A percentile compares a stretch with the other conserved stretches of the same genome.
Conservation (phyloP, 345 rosid species). For the Citrus maxima region DNA sequence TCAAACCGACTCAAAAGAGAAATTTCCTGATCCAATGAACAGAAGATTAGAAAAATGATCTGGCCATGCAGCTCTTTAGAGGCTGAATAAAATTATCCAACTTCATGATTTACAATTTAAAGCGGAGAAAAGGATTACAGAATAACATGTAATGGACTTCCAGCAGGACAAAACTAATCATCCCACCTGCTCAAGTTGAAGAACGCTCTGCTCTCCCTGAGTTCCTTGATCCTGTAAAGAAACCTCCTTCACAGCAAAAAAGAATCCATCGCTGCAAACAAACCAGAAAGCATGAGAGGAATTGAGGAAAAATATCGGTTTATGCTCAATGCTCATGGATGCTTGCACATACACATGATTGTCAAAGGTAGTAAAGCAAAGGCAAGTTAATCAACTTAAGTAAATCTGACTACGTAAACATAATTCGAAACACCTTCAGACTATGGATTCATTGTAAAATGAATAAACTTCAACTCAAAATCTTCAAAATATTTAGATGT, state of each 20-base stretch:
- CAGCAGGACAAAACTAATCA: background rate
- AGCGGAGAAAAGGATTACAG: background rate
- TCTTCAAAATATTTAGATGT: background rate
- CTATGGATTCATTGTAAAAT: background rate
- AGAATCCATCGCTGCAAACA: constrained; percentile 62
- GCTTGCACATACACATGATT: background rate
- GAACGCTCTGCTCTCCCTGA: constrained; percentile 61
- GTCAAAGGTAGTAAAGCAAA: background rate
- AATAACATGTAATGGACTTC: background rate
- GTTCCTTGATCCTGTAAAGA: constrained; percentile 75
- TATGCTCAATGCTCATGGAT: background rate
- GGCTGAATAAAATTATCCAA: background rate
- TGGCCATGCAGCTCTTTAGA: background rate
- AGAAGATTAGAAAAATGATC: background rate
- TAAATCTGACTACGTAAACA: background rate
- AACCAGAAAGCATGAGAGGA: background rate
- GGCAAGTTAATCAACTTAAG: background rate
- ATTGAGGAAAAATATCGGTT: background rate
- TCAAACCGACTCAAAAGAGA: constrained; percentile 71
- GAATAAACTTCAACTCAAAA: background rate
- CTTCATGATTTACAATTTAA: background rate
- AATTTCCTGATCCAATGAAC: constrained; percentile 63
- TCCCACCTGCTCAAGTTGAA: constrained; percentile 76
- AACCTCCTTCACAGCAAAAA: constrained; percentile 91
- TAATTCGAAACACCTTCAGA: background rate